Evolutionary conservation across 169 alveolate genomes (phyloP).

Genomic region (Plasmodium relictum): DNA sequence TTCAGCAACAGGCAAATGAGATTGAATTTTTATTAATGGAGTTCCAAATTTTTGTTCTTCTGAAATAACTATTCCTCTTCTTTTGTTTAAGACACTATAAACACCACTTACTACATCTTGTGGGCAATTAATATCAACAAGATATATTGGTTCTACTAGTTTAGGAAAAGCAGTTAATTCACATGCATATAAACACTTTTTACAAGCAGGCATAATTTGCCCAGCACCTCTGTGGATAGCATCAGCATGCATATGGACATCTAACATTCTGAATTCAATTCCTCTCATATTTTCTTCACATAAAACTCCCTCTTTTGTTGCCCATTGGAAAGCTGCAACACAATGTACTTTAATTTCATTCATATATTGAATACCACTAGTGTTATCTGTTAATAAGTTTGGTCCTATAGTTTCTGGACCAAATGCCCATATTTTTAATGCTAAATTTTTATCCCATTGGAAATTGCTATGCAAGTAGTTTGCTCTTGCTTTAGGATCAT

Average conservation of each 20-base stretch:
- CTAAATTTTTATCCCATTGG: constrained; percentile 98
- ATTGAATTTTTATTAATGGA: constrained; percentile 97
- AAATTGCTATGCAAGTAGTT: constrained; percentile 94
- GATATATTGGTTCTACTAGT: constrained; percentile 98
- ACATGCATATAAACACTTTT: constrained; percentile 97
- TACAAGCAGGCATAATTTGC: constrained; percentile 98
- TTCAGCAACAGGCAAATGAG: constrained; percentile 99
- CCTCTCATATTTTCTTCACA: constrained; percentile 99
- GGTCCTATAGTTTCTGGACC: constrained; percentile 99
- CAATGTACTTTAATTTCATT: constrained; percentile 99
- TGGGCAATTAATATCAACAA: constrained; percentile 98
- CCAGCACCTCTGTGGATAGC: constrained; percentile 99
- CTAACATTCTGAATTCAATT: constrained; percentile 96
- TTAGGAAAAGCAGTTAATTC: constrained; percentile 98
- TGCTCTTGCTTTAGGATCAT: constrained; percentile 97
- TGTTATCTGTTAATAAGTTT: constrained; percentile 96
- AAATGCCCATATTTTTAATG: constrained; percentile 98
- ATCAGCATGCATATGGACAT: constrained; percentile 99
- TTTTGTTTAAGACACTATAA: constrained; percentile 96
- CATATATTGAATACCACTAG: constrained; percentile 98
- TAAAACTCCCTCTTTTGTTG: constrained; percentile 98
- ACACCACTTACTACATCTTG: constrained; percentile 98
- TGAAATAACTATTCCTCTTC: constrained; percentile 98
- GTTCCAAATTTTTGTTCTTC: constrained; percentile 99
- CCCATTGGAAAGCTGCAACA: constrained; percentile 99